A percentile compares a stretch with the other conserved stretches of the same genome.
phyloP scores from a whole-genome alignment of 2,329 filamentous ascomycete genomes.

The Ceratocystis smalleyi region DNA sequence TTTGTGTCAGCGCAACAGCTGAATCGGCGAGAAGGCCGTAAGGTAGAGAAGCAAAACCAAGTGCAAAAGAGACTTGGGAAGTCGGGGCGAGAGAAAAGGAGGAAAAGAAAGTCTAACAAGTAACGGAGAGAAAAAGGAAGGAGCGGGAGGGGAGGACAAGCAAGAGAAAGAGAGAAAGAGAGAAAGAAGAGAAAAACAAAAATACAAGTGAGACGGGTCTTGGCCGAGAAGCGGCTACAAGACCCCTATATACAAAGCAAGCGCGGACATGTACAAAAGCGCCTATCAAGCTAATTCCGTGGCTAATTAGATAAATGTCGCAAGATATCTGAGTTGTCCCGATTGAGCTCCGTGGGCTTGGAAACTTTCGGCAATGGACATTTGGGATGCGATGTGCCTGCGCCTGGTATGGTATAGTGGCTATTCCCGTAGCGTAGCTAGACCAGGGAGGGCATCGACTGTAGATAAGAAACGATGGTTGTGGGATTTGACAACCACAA shows the following conservation, averaged over 20 bases:
- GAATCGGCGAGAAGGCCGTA: neutral
- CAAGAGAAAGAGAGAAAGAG: neutral
- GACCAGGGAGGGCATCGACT: neutral
- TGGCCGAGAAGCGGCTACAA: neutral
- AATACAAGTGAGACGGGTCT: neutral
- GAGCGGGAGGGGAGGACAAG: neutral
- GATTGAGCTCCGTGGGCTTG: conserved; percentile 4
- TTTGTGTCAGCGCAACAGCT: neutral
- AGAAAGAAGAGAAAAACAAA: neutral
- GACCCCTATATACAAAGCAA: neutral
- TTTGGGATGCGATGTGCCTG: conserved; percentile 3
- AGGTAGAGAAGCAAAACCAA: neutral
- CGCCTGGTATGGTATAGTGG: conserved; percentile 1
- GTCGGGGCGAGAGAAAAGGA: conserved; percentile 11
- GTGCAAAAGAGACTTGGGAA: conserved; percentile 6
- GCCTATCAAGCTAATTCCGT: neutral
- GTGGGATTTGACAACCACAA: neutral
- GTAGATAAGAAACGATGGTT: conserved; percentile 6
- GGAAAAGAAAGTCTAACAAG: neutral
- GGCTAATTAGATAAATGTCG: neutral
- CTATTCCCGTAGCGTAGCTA: neutral
- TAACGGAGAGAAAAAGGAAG: neutral
- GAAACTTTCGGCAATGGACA: neutral
- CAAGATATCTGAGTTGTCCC: neutral
- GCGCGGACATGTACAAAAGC: too few species aligned